Evolutionary conservation across 805 yeast genomes (phyloP), one percentile per base, ranked within the genome.

Genomic region (Metschnikowia cerradonensis): DNA sequence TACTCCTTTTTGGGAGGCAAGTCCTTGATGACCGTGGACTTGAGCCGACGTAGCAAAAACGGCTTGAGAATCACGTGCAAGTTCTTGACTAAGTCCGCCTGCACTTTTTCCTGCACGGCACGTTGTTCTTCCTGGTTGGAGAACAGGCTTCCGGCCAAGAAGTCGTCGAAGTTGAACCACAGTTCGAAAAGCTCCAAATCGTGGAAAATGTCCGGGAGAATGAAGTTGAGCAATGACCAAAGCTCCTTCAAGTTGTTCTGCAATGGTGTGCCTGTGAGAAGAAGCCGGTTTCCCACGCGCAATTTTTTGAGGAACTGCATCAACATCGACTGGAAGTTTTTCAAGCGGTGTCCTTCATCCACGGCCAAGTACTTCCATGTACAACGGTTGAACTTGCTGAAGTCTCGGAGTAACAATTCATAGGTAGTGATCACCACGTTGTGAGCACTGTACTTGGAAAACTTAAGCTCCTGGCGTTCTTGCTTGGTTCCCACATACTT

Each of bases 281-380:
- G 71, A 43, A 92, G 71, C 54, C 97, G 73, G 62, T 92, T 92
- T 1, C 81, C 74, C 0, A 86, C 83, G 14, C 78, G 72, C 36
- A 89, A 75, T 55, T 76, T 77, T 60, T 89, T 91, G 57, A 92
- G 75, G 53, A 83, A 83, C 48, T 77, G 77, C 47, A 92, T 84
- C 53, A 92, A 73, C 57, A 82, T 72, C 66, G 96, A 88, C 59
- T 91, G 82, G 55, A 84, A 78, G 64, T 92, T 92, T 62, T 92
- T 94, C 58, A 92, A 73, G 37, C 99, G 74, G 67, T 92, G 99
- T 6, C 98, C 99, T 67, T 92, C 99, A 67, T 92, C 99, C 17
- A 92, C 96, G 46, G 91, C 86, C 48, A 92, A 70, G 63, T 82
- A 92, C 53, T 83, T 86, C 97, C 97, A 91, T 22, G 72, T 67